Evolutionary conservation across 768 basidiomycete genomes (phyloP).

Genomic region (Tylopilus subfusipes): DNA sequence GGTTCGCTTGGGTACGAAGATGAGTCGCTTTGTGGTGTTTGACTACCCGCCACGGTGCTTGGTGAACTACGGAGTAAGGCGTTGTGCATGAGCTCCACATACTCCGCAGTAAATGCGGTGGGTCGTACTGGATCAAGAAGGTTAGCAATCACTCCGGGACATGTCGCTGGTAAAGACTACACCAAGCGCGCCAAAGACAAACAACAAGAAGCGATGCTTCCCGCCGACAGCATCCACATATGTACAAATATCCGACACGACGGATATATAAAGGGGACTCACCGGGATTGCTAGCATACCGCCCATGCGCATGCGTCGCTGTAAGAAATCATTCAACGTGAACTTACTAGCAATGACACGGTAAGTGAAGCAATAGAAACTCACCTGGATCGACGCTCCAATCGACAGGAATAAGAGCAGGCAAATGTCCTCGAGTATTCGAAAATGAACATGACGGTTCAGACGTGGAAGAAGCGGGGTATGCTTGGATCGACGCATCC

Average conservation of each 20-base stretch:
- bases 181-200: background rate
- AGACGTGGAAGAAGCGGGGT: background rate
- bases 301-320: background rate
- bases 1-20: background rate
- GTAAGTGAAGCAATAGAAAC: too few species aligned
- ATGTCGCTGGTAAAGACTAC: background rate
- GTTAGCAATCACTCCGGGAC: conserved; percentile 6
- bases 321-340: background rate
- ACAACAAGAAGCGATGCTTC: too few species aligned
- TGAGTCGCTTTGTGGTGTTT: background rate
- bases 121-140: background rate
- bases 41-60: background rate
- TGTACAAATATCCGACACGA: background rate
- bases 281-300: background rate
- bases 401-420: conserved; percentile 4
- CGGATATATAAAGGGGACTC: background rate
- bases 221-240: background rate
- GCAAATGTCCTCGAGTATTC: background rate
- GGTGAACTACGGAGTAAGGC: background rate
- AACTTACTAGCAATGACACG: background rate
- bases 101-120: conserved; percentile 1
- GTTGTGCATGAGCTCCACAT: background rate
- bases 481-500: conserved; percentile 13
- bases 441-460: background rate
- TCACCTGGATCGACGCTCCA: conserved; percentile 12